Percentiles rank a stretch among this genome's conserved stretches.
Evolutionary conservation across 1,284 basidiomycete species (phyloP).

Genomic region (Neonothopanus nambi): DNA sequence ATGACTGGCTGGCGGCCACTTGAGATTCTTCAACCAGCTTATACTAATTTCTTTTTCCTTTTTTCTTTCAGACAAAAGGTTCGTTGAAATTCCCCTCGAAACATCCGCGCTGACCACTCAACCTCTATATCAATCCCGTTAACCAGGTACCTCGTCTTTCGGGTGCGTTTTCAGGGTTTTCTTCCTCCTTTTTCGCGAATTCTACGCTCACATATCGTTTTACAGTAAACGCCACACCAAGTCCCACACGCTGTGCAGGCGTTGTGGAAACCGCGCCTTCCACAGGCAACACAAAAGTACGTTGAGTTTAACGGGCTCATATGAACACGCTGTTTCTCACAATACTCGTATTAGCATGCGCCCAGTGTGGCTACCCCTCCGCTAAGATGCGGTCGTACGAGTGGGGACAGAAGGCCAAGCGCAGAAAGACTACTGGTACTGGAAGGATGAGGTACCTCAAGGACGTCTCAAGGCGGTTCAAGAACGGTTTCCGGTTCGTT

Average conservation of each 20-base stretch:
- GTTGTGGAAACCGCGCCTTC: conserved; percentile 91
- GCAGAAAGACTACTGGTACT: conserved; percentile 98
- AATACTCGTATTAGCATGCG: conserved; percentile 65
- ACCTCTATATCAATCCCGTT: conserved; percentile 15
- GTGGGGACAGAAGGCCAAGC: conserved; percentile 99
- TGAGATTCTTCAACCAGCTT: too few species aligned
- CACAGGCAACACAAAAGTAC: conserved; percentile 97
- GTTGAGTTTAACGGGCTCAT: conserved; percentile 30
- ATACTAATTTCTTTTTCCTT: conserved; percentile 17
- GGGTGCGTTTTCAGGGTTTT: conserved; percentile 60
- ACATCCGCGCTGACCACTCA: not conserved
- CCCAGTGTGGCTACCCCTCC: conserved; percentile 94
- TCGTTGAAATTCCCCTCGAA: conserved; percentile 33
- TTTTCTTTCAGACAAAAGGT: conserved; percentile 72
- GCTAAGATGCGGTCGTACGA: conserved; percentile 96
- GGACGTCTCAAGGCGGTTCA: conserved; percentile 89
- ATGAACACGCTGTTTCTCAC: too few species aligned
- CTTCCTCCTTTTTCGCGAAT: not conserved
- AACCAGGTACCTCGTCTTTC: conserved; percentile 92
- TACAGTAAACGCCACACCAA: conserved; percentile 96
- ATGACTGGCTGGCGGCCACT: too few species aligned
- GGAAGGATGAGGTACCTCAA: conserved; percentile 97
- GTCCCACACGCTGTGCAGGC: conserved; percentile 95
- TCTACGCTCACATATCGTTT: conserved; percentile 5
- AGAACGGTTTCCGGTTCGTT: conserved; percentile 92